Conservation (phyloP, 371 early-diverging fungal species). For the Parasitella parasitica region DNA sequence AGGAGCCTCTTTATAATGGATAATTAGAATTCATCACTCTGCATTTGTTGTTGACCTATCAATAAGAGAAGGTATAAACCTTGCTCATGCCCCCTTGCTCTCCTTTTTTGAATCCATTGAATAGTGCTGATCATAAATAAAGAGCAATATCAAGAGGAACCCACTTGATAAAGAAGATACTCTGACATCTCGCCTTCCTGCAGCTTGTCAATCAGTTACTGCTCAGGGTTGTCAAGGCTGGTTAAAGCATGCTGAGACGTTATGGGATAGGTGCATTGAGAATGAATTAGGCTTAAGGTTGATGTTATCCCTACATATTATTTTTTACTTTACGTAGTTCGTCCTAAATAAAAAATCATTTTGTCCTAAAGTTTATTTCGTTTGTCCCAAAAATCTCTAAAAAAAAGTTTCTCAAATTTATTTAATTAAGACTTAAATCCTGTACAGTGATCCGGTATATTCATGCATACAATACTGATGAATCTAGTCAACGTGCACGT, state of each 20-base stretch:
- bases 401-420: too few species aligned
- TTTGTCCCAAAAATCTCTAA: not conserved
- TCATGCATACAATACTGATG: not conserved
- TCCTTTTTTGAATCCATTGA: not conserved
- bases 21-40: too few species aligned
- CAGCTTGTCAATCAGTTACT: slow-evolving; percentile 8
- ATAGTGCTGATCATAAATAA: slow-evolving; percentile 10
- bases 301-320: not conserved
- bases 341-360: not conserved
- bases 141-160: slow-evolving; percentile 8
- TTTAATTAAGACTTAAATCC: too few species aligned
- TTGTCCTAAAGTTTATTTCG: not conserved
- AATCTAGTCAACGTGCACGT: not conserved
- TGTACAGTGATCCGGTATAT: not conserved
- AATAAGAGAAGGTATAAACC: too few species aligned
- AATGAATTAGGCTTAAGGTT: not conserved
- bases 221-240: not conserved
- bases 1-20: too few species aligned
- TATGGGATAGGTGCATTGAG: not conserved
- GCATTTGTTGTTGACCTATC: too few species aligned
- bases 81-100: too few species aligned
- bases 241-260: not conserved
- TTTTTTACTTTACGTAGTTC: not conserved
- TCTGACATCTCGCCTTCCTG: slow-evolving; percentile 1
- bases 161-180: slow-evolving; percentile 6